Percentiles rank a stretch among this genome's conserved stretches.
Conservation (phyloP, 805 yeast species). For the Isabelozyma gotoi region DNA sequence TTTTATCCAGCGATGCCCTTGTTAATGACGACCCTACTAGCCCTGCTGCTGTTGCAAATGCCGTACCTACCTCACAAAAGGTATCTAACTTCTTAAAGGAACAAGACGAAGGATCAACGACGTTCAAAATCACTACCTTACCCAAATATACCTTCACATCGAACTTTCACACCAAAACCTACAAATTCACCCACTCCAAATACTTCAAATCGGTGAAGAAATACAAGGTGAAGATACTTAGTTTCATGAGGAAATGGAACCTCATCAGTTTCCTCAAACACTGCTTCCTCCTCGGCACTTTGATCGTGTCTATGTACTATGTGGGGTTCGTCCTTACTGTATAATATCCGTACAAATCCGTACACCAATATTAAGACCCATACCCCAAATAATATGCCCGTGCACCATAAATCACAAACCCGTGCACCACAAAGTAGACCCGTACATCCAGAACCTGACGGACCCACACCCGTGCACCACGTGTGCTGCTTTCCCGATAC, state of each 20-base stretch:
- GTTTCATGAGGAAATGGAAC: conserved; percentile 19
- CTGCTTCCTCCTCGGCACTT: conserved; percentile 12
- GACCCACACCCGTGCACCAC: no score
- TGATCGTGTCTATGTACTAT: conserved; percentile 19
- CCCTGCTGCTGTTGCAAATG: conserved; percentile 5
- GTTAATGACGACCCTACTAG: conserved; percentile 6
- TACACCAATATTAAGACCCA: not conserved
- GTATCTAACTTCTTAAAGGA: conserved; percentile 27
- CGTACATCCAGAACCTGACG: no score
- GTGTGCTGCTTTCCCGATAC: not conserved
- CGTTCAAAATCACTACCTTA: conserved; percentile 8
- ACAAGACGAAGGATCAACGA: conserved; percentile 21
- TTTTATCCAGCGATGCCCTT: not conserved
- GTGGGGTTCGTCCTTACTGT: conserved; percentile 19
- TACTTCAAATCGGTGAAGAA: conserved; percentile 1
- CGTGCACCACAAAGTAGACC: no score
- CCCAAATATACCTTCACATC: conserved; percentile 26
- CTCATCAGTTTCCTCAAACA: conserved; percentile 18
- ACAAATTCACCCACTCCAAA: conserved; percentile 4
- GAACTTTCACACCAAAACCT: not conserved
- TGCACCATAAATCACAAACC: no score
- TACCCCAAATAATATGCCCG: no score
- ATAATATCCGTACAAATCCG: conserved; percentile 6
- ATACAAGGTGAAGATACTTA: not conserved
- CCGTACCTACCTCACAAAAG: conserved; percentile 18